Evolutionary conservation across 352 stramenopile genomes (phyloP).

Genomic region (Phytophthora hibernalis): DNA sequence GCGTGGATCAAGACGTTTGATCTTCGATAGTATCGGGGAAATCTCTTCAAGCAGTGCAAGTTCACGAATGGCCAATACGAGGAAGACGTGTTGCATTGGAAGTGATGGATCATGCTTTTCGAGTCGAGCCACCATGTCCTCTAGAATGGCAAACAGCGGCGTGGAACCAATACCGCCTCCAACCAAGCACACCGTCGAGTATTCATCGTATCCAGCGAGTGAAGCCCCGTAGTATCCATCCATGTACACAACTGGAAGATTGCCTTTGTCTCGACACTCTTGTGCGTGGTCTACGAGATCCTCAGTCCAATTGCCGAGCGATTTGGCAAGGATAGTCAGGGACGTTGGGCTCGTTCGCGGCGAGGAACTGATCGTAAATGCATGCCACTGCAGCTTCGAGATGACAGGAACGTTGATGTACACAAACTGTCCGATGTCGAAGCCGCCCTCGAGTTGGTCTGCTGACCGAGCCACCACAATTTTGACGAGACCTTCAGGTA

Average conservation of each 20-base stretch:
- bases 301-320: slow-evolving; percentile 57
- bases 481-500: slow-evolving; percentile 53
- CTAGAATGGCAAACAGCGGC: slow-evolving; percentile 59
- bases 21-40: slow-evolving; percentile 36
- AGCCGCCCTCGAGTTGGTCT: slow-evolving; percentile 31
- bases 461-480: slow-evolving; percentile 44
- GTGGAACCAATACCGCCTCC: slow-evolving; percentile 62
- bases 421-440: slow-evolving; percentile 60
- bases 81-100: slow-evolving; percentile 39
- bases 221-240: slow-evolving; percentile 66
- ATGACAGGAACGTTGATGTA: slow-evolving; percentile 65
- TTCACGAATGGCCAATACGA: slow-evolving; percentile 54
- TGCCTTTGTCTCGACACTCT: slow-evolving; percentile 31
- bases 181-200: slow-evolving; percentile 52
- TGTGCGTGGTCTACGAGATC: slow-evolving; percentile 48
- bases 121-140: slow-evolving; percentile 50
- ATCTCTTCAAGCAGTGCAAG: slow-evolving; percentile 52
- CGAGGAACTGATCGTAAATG: slow-evolving; percentile 67
- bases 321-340: slow-evolving; percentile 61
- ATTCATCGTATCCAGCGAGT: slow-evolving; percentile 50
- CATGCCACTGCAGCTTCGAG: slow-evolving; percentile 68
- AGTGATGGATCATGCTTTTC: slow-evolving; percentile 11
- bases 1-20: slow-evolving; percentile 38
- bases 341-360: slow-evolving; percentile 38
- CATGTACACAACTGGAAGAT: slow-evolving; percentile 52